Evolutionary conservation across 202 grass and related monocot genomes (phyloP), one percentile per base, ranked within the genome.

Genomic region (Schoenoplectus triqueter): DNA sequence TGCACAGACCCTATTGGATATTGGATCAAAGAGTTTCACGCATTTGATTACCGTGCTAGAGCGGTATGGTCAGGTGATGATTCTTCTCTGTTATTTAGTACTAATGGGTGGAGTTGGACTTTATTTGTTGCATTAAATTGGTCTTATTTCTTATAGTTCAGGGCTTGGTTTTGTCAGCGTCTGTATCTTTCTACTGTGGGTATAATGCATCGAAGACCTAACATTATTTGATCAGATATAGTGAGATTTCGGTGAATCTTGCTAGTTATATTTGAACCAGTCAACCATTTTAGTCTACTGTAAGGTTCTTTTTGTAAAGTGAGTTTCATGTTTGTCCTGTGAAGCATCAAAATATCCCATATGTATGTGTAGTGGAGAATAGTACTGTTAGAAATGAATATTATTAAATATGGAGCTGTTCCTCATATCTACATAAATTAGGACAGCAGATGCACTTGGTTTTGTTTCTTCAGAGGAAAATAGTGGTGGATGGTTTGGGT

Each of bases 1-100:
- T 87, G 90, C 84, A 67, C 91, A 96, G 86, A 96, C 93, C 7
- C 90, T 99, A 81, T 72, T 99, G 82, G 96, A 99, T 82, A 95
- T 96, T 14, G 96, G 96, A 51, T 95, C 96, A 54, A 99, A 95
- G 89, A 99, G 96, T 87, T 99, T 99, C 80, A 99, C 96, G 56
- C 96, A 99, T 94, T 90, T 99, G 83, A 91, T 99, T 62, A 96
- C 96, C 47, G 88, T 99, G 62, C 80, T 99, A 60, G 96, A 99
- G 87, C 90, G 93, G 89, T 99, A 99, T 88, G 87, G 87, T 84
- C 91, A 95, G 86, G 86, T 94, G 80, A 95, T 95, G 59, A 88
- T 85, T 64, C 92, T 84, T 86, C 87, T 91, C 47, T 88, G 85
- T 66, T 51, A 66, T 82, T 50, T 54, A 82, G n/a, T 67, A 13